Conservation (phyloP, 2,329 filamentous ascomycete genomes). For the Penicillium sp. region DNA sequence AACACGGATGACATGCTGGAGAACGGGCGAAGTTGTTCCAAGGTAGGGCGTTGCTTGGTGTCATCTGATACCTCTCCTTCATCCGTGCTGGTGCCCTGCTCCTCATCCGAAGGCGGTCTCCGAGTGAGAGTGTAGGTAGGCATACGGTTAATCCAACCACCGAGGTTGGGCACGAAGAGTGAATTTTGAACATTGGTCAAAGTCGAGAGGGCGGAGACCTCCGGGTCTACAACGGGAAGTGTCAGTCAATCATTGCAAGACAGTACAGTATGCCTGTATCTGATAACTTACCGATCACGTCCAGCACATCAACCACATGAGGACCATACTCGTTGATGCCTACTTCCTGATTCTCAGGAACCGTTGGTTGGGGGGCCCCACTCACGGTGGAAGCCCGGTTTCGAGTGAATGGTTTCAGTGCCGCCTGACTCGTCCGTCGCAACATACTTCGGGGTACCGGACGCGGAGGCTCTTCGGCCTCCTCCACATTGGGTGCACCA, state of each 20-base stretch:
- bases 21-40: constrained; percentile 34
- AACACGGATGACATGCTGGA: constrained; percentile 67
- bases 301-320: constrained; percentile 66
- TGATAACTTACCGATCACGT: constrained; percentile 61
- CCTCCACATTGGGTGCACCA: constrained; percentile 3
- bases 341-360: constrained; percentile 6
- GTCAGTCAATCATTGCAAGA: constrained; percentile 20
- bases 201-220: constrained; percentile 78
- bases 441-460: constrained; percentile 24
- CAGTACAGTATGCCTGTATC: not conserved
- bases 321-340: constrained; percentile 55
- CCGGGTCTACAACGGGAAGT: constrained; percentile 61
- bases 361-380: constrained; percentile 11
- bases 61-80: constrained; percentile 26
- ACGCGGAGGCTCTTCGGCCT: constrained; percentile 12
- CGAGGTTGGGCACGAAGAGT: constrained; percentile 80
- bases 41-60: constrained; percentile 26
- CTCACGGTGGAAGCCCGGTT: constrained; percentile 36
- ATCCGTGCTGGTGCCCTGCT: constrained; percentile 27
- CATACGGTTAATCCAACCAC: constrained; percentile 70
- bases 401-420: constrained; percentile 31
- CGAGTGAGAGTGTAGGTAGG: constrained; percentile 74
- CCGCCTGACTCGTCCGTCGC: constrained; percentile 35
- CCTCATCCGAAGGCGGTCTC: constrained; percentile 38
- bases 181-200: constrained; percentile 90